phyloP scores from a whole-genome alignment of 768 basidiomycete genomes.

The Leucocoprinus birnbaumii region DNA sequence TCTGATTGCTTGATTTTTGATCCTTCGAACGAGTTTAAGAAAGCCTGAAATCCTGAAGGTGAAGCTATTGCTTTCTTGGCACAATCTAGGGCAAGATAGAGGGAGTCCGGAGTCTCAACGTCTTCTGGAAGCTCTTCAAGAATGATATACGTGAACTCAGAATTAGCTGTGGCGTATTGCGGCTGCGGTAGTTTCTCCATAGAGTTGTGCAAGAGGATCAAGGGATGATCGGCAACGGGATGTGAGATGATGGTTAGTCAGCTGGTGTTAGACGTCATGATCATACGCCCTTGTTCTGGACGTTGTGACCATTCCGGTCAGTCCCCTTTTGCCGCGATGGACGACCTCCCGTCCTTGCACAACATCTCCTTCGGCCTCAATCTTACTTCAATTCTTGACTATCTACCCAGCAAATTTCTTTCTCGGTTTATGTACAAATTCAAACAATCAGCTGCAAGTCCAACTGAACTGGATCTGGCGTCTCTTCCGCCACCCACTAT shows the following conservation, averaged over 20 bases:
- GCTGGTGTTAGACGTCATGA: background rate
- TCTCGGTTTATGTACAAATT: conserved; percentile 15
- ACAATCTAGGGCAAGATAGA: no score
- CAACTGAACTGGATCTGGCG: conserved; percentile 8
- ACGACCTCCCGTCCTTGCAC: conserved; percentile 14
- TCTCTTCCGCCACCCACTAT: conserved; percentile 10
- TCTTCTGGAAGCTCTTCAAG: no score
- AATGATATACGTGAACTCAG: no score
- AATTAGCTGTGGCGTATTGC: no score
- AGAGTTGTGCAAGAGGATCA: no score
- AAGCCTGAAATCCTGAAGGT: no score
- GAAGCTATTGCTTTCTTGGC: no score
- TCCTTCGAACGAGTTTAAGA: no score
- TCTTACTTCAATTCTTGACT: conserved; percentile 32
- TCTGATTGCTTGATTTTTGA: no score
- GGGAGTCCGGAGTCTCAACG: no score
- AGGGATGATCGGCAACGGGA: background rate
- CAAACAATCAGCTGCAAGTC: conserved; percentile 14
- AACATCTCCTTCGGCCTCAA: conserved; percentile 47
- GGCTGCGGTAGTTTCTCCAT: no score
- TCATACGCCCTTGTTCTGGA: background rate
- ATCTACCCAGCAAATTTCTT: conserved; percentile 23
- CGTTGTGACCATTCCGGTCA: background rate
- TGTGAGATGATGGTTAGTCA: conserved; percentile 6
- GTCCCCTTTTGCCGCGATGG: background rate